These are phyloP conservation scores for Acacia confusa DNA, from an alignment of 306 rosid genomes.

Conservation along the genomic window DNA sequence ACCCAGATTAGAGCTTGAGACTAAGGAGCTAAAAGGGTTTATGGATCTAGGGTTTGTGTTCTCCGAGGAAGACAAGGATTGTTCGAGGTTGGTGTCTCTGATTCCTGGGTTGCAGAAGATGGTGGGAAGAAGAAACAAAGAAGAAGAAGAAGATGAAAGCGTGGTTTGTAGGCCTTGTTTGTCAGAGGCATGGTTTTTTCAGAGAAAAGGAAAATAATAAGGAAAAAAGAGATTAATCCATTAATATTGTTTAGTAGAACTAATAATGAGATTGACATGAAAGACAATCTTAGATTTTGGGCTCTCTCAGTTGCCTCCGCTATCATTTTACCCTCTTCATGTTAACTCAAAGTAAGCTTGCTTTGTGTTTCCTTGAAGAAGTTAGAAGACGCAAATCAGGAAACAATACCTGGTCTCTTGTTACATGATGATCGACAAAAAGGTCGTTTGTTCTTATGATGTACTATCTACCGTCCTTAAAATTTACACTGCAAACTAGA, in stretches of 20 bases:
- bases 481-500: too few species aligned
- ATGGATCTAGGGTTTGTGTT: slow-evolving; percentile 93
- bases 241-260: not conserved
- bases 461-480: too few species aligned
- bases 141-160: slow-evolving; percentile 26
- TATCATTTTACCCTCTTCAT: not conserved
- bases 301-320: slow-evolving; percentile 62
- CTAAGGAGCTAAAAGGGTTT: slow-evolving; percentile 75
- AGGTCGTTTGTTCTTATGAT: too few species aligned
- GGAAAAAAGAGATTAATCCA: slow-evolving; percentile 23
- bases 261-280: slow-evolving; percentile 51
- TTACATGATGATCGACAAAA: too few species aligned
- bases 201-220: slow-evolving; percentile 32
- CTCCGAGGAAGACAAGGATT: slow-evolving; percentile 62
- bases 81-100: slow-evolving; percentile 56
- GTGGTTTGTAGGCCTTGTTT: slow-evolving; percentile 63
- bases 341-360: too few species aligned
- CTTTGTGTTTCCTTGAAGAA: not conserved
- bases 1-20: slow-evolving; percentile 58
- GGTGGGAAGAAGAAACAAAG: slow-evolving; percentile 33
- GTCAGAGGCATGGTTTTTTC: slow-evolving; percentile 77
- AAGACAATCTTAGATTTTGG: slow-evolving; percentile 66
- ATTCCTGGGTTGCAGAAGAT: slow-evolving; percentile 74
- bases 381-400: too few species aligned
- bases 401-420: too few species aligned